A percentile compares a stretch with the other conserved stretches of the same genome.
phyloP scores from a whole-genome alignment of 352 stramenopile species.

The Phytopythium mirpurense region DNA sequence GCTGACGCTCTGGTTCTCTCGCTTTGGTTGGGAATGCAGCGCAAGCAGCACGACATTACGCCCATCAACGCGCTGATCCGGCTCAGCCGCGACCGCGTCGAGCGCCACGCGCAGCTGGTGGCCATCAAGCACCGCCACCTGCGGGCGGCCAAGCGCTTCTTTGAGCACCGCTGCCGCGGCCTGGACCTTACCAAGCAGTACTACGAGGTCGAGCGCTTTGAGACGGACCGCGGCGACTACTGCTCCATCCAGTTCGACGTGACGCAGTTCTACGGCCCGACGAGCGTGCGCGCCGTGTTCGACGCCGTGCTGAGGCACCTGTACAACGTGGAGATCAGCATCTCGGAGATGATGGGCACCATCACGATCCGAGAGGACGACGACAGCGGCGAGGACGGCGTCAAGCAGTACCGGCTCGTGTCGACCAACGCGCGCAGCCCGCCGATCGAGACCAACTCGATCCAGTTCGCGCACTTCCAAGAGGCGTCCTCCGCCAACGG shows the following conservation, averaged over 20 bases:
- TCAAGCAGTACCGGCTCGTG: conserved; percentile 29
- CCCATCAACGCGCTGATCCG: conserved; percentile 32
- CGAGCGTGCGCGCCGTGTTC: conserved; percentile 27
- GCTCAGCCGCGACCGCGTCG: conserved; percentile 13
- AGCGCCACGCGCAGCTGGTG: conserved; percentile 22
- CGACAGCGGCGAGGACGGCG: conserved; percentile 20
- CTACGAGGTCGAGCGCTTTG: conserved; percentile 29
- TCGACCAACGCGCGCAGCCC: conserved; percentile 13
- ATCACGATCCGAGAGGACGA: conserved; percentile 45
- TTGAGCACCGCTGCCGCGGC: conserved; percentile 20
- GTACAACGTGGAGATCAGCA: conserved; percentile 41
- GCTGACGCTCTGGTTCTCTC: too few species aligned
- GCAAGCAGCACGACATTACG: conserved; percentile 27
- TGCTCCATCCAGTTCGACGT: conserved; percentile 28
- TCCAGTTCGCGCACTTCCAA: conserved; percentile 30
- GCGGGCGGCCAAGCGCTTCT: conserved; percentile 17
- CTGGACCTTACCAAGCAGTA: conserved; percentile 24
- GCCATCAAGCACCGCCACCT: conserved; percentile 17
- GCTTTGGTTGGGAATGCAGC: too few species aligned
- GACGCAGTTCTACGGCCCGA: conserved; percentile 20
- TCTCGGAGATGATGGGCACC: conserved; percentile 35
- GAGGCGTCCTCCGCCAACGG: conserved; percentile 9
- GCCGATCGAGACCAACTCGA: conserved; percentile 28
- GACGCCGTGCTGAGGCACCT: conserved; percentile 30
- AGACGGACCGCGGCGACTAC: conserved; percentile 26